Evolutionary conservation across 148 eudicot species (phyloP), one percentile per base, ranked within the genome.

Genomic region (Camellia granthamiana): DNA sequence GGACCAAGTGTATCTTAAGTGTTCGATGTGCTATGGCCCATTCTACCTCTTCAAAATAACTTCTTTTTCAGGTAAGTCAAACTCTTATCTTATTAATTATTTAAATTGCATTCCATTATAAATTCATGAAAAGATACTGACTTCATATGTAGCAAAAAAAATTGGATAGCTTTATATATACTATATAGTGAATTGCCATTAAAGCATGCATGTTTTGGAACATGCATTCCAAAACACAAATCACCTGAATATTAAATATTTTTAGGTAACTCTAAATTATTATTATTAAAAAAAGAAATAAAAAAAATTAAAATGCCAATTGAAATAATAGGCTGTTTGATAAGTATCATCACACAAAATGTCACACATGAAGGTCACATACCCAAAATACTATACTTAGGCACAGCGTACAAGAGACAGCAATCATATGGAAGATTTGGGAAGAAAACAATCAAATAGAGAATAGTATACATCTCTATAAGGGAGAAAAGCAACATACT

Each of bases 401-500:
- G 65, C 3, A 5, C 10, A 16, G 23, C 7, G 4, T 18, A 19
- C 23, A 16, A 61, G 30, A 42, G 18, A 42, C 15, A 43, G 72
- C 51, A 18, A 42, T 68, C 18, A 15, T 3, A 68, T 7, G 15
- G 51, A 15, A 68, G 49, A 68, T 68, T 68, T 68, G 8, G 18
- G 30, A 14, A 7, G 52, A 52, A 51, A 72, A 72, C 10, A 72
- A 52, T 19, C 52, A 19, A 5, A 4, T 49, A 4, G 75, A 52
- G 69, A 44, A 46, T 46, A 14, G 18, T 7, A 11, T 62, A 64
- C 30, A 72, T 76, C 72, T 56, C 79, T 70, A 75, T 55, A 77
- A 47, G 75, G 56, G 74, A 81, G 74, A 68, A 74, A 78, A 71
- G 60, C 63, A 62, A 81, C 80, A 88, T 92, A 94, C 98, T 90